Evolutionary conservation across 495 filamentous ascomycete genomes (phyloP).

Genomic region (Neurospora intermedia): DNA sequence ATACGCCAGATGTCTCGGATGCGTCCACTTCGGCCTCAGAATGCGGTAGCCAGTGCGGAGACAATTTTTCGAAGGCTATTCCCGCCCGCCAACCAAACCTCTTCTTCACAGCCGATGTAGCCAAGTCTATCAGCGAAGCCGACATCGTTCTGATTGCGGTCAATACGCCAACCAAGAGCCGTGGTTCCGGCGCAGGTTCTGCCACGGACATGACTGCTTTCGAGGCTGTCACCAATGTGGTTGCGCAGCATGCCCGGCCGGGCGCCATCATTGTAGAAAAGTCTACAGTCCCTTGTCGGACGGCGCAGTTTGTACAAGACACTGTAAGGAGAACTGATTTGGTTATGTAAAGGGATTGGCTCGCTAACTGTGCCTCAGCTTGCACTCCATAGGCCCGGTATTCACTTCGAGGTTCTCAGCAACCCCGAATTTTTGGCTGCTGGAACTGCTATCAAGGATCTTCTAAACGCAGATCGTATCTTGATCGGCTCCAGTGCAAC

Average conservation of each 20-base stretch:
- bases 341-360: background rate
- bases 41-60: constrained; percentile 18
- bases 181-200: constrained; percentile 54
- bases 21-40: constrained; percentile 16
- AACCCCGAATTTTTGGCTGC: constrained; percentile 78
- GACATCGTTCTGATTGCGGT: constrained; percentile 69
- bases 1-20: constrained; percentile 8
- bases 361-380: constrained; percentile 16
- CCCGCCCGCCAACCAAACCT: constrained; percentile 42
- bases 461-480: constrained; percentile 63
- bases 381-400: constrained; percentile 38
- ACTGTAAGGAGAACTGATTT: constrained; percentile 35
- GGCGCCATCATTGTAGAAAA: constrained; percentile 75
- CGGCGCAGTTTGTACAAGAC: constrained; percentile 56
- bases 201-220: constrained; percentile 62
- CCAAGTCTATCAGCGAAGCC: constrained; percentile 48
- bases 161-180: constrained; percentile 69
- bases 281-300: constrained; percentile 68
- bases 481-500: constrained; percentile 61
- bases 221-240: constrained; percentile 54
- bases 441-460: constrained; percentile 60
- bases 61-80: constrained; percentile 9
- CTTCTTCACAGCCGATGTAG: constrained; percentile 60
- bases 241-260: constrained; percentile 51
- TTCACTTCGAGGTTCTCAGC: constrained; percentile 65